These are phyloP conservation scores for Dactylellina cionopaga DNA, from an alignment of 2,329 filamentous ascomycete species.

Conservation along the genomic window DNA sequence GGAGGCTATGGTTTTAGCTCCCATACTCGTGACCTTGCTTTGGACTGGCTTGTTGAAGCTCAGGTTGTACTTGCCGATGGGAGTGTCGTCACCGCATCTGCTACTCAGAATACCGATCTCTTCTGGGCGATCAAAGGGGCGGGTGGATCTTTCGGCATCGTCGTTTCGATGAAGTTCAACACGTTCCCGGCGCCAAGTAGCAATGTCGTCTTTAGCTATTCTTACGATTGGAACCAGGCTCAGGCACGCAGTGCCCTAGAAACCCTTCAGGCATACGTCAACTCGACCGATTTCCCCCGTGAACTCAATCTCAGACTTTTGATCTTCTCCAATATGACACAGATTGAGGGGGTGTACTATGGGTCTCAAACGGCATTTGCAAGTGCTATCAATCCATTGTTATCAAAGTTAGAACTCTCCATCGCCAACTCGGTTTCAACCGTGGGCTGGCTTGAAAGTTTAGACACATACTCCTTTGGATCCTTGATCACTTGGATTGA, in stretches of 20 bases:
- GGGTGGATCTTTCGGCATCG: constrained; percentile 68
- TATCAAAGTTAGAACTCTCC: constrained; percentile 55
- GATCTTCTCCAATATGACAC: constrained; percentile 55
- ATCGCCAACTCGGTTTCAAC: constrained; percentile 55
- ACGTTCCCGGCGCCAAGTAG: constrained; percentile 68
- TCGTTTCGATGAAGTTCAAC: constrained; percentile 68
- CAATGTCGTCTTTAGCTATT: constrained; percentile 71
- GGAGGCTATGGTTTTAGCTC: constrained; percentile 70
- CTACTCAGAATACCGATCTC: constrained; percentile 65
- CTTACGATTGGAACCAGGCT: constrained; percentile 65
- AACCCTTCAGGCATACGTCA: constrained; percentile 52
- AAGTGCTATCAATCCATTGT: constrained; percentile 56
- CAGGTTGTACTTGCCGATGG: constrained; percentile 70
- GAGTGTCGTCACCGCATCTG: constrained; percentile 64
- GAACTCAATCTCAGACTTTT: constrained; percentile 59
- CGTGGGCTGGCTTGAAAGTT: constrained; percentile 50
- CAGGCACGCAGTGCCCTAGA: constrained; percentile 49
- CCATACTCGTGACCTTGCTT: constrained; percentile 69
- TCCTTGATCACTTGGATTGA: not conserved
- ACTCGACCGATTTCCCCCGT: constrained; percentile 37
- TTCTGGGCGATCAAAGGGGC: constrained; percentile 70
- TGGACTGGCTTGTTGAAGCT: constrained; percentile 68
- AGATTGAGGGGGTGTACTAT: constrained; percentile 59
- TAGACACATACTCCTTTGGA: constrained; percentile 42
- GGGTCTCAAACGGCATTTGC: constrained; percentile 57